phyloP scores from a whole-genome alignment of 805 yeast genomes.

The Millerago galiae region DNA sequence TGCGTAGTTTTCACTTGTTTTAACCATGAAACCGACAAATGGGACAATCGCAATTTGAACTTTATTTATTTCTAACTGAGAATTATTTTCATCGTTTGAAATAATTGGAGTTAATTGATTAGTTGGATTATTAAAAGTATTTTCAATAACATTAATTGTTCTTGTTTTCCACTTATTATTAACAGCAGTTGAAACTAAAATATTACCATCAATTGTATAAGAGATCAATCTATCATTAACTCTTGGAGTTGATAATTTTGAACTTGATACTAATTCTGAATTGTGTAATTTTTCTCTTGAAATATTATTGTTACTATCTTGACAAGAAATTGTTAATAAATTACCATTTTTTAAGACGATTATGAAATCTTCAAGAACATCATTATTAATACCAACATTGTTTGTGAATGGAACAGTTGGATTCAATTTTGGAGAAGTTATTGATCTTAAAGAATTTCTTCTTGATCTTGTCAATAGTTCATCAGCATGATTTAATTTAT shows the following conservation, averaged over 20 bases:
- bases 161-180: slow-evolving; percentile 62
- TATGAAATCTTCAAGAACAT: slow-evolving; percentile 34
- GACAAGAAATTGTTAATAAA: slow-evolving; percentile 42
- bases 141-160: slow-evolving; percentile 40
- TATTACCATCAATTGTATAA: slow-evolving; percentile 39
- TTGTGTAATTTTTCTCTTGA: slow-evolving; percentile 28
- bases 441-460: slow-evolving; percentile 26
- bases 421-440: slow-evolving; percentile 20
- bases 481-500: slow-evolving; percentile 1
- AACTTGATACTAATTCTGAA: slow-evolving; percentile 41
- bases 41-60: slow-evolving; percentile 45
- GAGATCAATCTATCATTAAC: slow-evolving; percentile 67
- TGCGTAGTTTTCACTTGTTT: slow-evolving; percentile 49
- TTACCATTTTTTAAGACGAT: slow-evolving; percentile 47
- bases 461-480: slow-evolving; percentile 24
- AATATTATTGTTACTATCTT: slow-evolving; percentile 33
- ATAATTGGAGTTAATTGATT: background rate
- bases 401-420: slow-evolving; percentile 20
- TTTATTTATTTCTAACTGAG: background rate
- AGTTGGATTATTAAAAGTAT: slow-evolving; percentile 23
- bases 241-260: slow-evolving; percentile 60
- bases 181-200: slow-evolving; percentile 53
- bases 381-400: slow-evolving; percentile 16
- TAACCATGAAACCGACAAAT: slow-evolving; percentile 68
- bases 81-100: background rate